Conservation (phyloP, 495 filamentous ascomycete species). For the Penicillium herquei region DNA sequence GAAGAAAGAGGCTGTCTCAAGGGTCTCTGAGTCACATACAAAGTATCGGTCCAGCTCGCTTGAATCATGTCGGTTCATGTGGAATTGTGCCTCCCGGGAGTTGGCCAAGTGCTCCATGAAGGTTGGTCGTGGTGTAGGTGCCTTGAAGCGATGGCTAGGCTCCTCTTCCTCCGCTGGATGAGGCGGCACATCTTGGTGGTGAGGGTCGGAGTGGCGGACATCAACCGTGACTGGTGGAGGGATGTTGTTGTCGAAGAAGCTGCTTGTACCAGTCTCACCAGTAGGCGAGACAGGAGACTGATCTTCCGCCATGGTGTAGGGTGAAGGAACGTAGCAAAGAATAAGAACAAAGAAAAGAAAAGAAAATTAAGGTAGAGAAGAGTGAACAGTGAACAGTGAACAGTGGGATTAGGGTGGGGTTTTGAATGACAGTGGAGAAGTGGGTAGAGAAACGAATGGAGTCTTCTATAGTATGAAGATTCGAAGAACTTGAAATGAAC, state of each 20-base stretch:
- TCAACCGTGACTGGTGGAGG: not conserved
- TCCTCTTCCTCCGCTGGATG: not conserved
- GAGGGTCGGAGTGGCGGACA: not conserved
- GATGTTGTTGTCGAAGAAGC: not conserved
- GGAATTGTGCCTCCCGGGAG: constrained; percentile 39
- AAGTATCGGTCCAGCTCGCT: constrained; percentile 47
- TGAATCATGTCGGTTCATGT: constrained; percentile 23
- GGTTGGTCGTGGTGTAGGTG: constrained; percentile 33
- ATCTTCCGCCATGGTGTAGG: not conserved
- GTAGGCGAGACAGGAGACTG: not conserved
- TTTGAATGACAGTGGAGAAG: too few species aligned
- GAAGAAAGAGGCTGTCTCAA: not conserved
- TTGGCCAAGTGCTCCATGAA: constrained; percentile 38
- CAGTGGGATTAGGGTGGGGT: too few species aligned
- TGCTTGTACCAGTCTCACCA: not conserved
- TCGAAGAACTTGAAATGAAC: too few species aligned
- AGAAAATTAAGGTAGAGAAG: not conserved
- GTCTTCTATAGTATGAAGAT: not conserved
- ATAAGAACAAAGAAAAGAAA: not conserved
- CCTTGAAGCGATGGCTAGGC: not conserved
- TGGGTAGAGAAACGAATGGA: too few species aligned
- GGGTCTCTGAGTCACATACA: constrained; percentile 26
- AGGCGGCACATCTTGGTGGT: not conserved
- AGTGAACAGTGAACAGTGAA: not conserved
- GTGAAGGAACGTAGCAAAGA: not conserved